Percentiles rank a stretch among this genome's conserved stretches.
These are phyloP conservation scores for Cinchona pubescens DNA, from an alignment of 257 asterid species.

Conservation along the genomic window DNA sequence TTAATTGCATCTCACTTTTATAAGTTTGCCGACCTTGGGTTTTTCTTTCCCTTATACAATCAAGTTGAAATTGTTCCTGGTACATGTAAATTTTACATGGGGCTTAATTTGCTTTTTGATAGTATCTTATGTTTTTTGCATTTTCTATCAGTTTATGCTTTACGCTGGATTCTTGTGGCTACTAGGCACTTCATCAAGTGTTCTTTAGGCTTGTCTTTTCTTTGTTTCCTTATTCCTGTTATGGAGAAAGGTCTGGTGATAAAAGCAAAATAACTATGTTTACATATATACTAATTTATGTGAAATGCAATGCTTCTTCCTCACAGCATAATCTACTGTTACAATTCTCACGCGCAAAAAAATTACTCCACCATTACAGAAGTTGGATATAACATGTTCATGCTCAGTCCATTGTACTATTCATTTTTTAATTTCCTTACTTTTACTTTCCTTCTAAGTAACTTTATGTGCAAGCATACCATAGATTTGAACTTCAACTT, in stretches of 20 bases:
- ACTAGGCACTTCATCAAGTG: not conserved
- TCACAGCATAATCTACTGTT: not conserved
- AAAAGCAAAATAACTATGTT: not conserved
- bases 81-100: not conserved
- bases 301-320: not conserved
- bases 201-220: not conserved
- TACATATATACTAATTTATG: too few species aligned
- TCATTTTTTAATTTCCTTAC: not conserved
- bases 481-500: not conserved
- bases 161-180: not conserved
- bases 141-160: not conserved
- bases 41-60: not conserved
- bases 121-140: not conserved
- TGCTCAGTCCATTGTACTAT: too few species aligned
- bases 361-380: not conserved
- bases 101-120: not conserved
- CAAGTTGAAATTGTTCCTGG: not conserved
- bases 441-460: not conserved
- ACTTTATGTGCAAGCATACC: not conserved
- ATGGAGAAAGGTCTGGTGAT: not conserved
- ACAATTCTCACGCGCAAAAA: too few species aligned
- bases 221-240: not conserved
- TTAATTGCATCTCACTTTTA: not conserved
- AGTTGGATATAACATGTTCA: not conserved
- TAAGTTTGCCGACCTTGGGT: not conserved